Base-by-base conservation (phyloP, 495 filamentous ascomycete species). In the Daldinia decipiens region DNA sequence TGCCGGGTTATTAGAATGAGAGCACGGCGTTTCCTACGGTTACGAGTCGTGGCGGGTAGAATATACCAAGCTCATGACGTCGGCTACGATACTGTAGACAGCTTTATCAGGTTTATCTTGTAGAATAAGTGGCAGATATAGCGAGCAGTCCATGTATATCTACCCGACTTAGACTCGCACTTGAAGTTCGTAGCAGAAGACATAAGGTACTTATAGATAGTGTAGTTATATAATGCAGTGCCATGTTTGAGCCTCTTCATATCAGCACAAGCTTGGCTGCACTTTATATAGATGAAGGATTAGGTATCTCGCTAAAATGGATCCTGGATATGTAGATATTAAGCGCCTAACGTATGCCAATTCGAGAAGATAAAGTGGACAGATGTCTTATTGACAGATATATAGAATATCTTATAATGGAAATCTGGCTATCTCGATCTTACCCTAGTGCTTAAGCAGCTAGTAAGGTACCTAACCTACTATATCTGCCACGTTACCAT, bases 1-100 rank as follows among this genome's bases (percentile, higher is more conserved):
- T 5, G 94, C 94, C 32, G 95, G 95, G 21, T 82, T 97, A 67
- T 78, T 97, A 66, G 93, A 95, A 76, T 92, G 83, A 75, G 45
- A 11, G 29, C 4, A 15, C 29, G 50, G 17, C 12, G 15, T 6
- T 3, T 6, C 15, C 50, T n/a, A n/a, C 15, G 50, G 24, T 53
- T 47, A 31, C 24, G 24, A 53, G 50, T 13, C 21, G 8, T 26
- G 9, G 9, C 4, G 24, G 50, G 4, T 5, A n/a, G 21, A 8
- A 21, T 9, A 45, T 45, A 19, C n/a, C 17, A 7, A 17, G n/a
- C 17, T 8, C 40, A n/a, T 5, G 15, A 40, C 7, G 29, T 7
- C 7, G 29, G 29, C 7, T 32, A 32, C 29, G 29, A 9, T 32
- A n/a, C n/a, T 15, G 6, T 8, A 8, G 6, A 7, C 13, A 40